Conservation (phyloP, 2,329 filamentous ascomycete species). For the Didymosphaeria variabile region DNA sequence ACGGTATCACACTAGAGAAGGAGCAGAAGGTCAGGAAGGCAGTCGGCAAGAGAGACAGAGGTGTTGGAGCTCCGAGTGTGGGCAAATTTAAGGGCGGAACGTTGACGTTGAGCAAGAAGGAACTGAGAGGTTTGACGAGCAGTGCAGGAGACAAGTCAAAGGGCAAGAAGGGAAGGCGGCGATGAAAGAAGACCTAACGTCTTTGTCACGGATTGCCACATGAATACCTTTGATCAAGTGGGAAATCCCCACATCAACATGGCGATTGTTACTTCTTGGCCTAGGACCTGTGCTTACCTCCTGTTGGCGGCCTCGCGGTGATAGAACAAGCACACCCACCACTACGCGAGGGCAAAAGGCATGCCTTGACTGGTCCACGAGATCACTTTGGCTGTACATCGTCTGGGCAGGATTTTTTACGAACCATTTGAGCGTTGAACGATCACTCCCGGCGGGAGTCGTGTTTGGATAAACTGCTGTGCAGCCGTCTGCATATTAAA, state of each 20-base stretch:
- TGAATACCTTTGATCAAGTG: background rate
- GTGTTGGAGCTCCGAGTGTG: conserved; percentile 79
- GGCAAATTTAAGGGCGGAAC: conserved; percentile 83
- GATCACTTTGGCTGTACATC: background rate
- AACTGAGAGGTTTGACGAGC: conserved; percentile 71
- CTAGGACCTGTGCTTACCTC: background rate
- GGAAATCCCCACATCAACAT: background rate
- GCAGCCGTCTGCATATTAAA: conserved; percentile 7
- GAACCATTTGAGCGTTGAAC: background rate
- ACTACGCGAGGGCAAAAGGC: background rate
- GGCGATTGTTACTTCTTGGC: background rate
- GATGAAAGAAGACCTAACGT: background rate
- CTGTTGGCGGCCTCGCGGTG: background rate
- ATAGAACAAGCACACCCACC: background rate
- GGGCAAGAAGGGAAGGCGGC: conserved; percentile 9
- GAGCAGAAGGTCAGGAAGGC: conserved; percentile 53
- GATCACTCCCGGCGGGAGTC: conserved; percentile 14
- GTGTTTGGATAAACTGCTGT: conserved; percentile 7
- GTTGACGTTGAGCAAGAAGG: conserved; percentile 78
- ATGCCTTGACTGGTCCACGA: background rate
- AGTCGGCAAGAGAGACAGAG: conserved; percentile 60
- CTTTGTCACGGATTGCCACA: background rate
- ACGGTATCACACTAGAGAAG: conserved; percentile 85
- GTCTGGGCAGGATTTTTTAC: background rate
- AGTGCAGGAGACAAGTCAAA: conserved; percentile 50